A percentile compares a stretch with the other conserved stretches of the same genome.
Conservation (phyloP, 2,329 filamentous ascomycete species). For the Cercospora sp. region DNA sequence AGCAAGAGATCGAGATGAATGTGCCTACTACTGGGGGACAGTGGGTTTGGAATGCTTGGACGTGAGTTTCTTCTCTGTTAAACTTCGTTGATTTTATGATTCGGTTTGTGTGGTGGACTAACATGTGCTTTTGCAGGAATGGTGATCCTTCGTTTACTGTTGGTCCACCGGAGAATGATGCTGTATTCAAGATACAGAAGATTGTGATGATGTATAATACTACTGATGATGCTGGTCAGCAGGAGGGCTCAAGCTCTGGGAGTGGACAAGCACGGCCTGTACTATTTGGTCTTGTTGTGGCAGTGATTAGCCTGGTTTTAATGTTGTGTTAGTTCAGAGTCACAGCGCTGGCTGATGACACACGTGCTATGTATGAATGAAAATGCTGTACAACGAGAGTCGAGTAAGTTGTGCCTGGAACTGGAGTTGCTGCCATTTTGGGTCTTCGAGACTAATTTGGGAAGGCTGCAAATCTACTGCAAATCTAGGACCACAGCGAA, state of each 20-base stretch:
- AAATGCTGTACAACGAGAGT: too few relatives aligned
- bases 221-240: background rate
- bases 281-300: background rate
- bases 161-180: conserved; percentile 29
- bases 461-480: background rate
- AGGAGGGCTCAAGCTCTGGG: background rate
- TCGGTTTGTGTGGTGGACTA: background rate
- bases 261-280: background rate
- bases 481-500: conserved; percentile 4
- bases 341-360: background rate
- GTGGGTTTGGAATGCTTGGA: conserved; percentile 33
- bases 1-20: conserved; percentile 18
- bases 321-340: background rate
- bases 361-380: background rate
- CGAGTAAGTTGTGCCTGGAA: background rate
- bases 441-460: background rate
- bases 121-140: conserved; percentile 14
- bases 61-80: conserved; percentile 11
- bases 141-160: conserved; percentile 27
- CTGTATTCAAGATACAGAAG: conserved; percentile 29
- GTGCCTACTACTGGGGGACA: conserved; percentile 24
- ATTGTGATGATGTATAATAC: conserved; percentile 31
- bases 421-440: background rate
- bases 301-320: background rate
- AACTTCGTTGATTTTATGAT: background rate